These are phyloP conservation scores for Elymus sibiricus DNA, from an alignment of 176 grass and related monocot species.

Conservation along the genomic window DNA sequence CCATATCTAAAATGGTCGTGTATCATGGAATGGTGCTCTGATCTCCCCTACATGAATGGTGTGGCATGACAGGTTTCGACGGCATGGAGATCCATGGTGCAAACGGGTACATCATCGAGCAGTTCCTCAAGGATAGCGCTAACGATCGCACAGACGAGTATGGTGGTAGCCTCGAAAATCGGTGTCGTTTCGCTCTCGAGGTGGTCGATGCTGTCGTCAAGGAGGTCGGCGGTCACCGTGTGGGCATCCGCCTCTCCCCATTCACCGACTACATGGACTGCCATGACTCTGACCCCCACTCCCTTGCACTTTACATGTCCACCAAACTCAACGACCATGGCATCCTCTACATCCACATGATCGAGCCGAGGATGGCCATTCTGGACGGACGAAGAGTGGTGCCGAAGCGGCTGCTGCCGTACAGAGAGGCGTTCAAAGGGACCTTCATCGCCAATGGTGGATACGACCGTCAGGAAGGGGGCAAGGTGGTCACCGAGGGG, in stretches of 20 bases:
- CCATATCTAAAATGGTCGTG: too few relatives aligned
- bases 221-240: neutral
- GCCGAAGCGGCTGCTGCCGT: neutral
- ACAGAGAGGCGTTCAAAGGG: neutral
- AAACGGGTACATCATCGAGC: neutral
- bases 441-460: neutral
- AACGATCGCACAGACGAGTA: neutral
- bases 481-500: neutral
- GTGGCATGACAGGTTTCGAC: neutral
- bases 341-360: neutral
- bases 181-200: neutral
- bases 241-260: neutral
- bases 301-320: neutral
- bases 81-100: neutral
- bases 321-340: neutral
- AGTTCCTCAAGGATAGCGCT: neutral
- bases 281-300: neutral
- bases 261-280: neutral
- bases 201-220: neutral
- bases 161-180: neutral
- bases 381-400: neutral
- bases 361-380: neutral
- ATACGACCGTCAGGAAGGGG: neutral
- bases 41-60: too few relatives aligned
- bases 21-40: too few relatives aligned